These are phyloP conservation scores for Aurantiochytrium sp. DNA, from an alignment of 108 stramenopile genomes.

Conservation along the genomic window DNA sequence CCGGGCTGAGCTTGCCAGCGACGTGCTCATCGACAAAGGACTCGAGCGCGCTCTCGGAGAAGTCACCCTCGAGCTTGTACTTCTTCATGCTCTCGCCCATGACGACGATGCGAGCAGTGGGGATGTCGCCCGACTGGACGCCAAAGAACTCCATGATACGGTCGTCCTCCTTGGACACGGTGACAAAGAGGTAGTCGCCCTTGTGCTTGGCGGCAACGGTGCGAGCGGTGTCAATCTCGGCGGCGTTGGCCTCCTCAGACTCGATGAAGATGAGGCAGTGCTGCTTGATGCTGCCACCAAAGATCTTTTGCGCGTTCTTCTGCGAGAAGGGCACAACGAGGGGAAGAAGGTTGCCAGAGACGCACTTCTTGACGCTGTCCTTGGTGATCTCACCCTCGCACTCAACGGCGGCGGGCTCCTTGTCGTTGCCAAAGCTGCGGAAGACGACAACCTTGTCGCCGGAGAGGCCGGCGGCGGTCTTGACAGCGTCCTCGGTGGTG, in stretches of 20 bases:
- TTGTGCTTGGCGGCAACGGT: constrained; percentile 21
- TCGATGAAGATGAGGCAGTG: constrained; percentile 29
- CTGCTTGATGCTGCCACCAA: constrained; percentile 38
- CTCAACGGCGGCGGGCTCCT: constrained; percentile 22
- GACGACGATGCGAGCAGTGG: constrained; percentile 40
- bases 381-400: constrained; percentile 22
- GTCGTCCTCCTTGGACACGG: constrained; percentile 36
- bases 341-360: constrained; percentile 34
- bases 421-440: constrained; percentile 32
- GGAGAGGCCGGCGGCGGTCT: background rate
- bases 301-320: constrained; percentile 37
- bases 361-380: constrained; percentile 27
- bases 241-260: background rate
- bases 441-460: constrained; percentile 39
- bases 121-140: constrained; percentile 30
- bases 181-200: constrained; percentile 35
- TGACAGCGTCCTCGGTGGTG: constrained; percentile 17
- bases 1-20: constrained; percentile 33
- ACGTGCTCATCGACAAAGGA: constrained; percentile 18
- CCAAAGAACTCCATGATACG: constrained; percentile 51
- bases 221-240: background rate
- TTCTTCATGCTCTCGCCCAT: constrained; percentile 37
- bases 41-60: background rate
- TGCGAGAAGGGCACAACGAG: constrained; percentile 40
- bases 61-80: constrained; percentile 23